Conservation (phyloP, 495 filamentous ascomycete species). For the Lepraria neglecta region DNA sequence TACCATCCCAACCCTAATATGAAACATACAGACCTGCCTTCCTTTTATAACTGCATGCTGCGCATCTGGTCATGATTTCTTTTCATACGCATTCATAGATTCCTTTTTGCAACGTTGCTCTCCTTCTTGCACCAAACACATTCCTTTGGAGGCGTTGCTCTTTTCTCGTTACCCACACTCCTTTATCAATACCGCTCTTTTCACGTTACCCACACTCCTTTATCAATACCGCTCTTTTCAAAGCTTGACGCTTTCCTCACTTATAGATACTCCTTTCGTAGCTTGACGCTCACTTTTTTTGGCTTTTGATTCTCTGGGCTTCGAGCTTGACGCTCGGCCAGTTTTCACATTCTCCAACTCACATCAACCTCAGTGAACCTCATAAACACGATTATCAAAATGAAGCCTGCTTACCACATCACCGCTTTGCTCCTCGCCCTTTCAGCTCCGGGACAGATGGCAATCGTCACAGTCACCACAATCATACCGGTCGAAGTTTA, state of each 20-base stretch:
- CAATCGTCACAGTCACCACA: slow-evolving; percentile 1
- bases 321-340: slow-evolving; percentile 5
- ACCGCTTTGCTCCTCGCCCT: slow-evolving; percentile 12
- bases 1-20: too few species aligned
- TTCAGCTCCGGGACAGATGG: neutral
- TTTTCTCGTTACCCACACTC: neutral
- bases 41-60: too few species aligned
- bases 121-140: neutral
- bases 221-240: neutral
- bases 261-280: neutral
- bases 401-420: neutral
- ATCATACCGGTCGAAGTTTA: slow-evolving; percentile 2
- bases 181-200: neutral
- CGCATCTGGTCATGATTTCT: too few species aligned
- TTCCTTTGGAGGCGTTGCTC: neutral
- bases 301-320: too few species aligned
- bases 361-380: neutral
- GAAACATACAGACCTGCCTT: too few species aligned
- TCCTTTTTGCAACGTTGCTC: too few species aligned
- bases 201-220: slow-evolving; percentile 5
- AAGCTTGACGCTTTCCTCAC: slow-evolving; percentile 5
- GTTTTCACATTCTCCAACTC: neutral
- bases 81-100: too few species aligned
- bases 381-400: neutral
- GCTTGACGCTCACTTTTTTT: slow-evolving; percentile 5